Evolutionary conservation across 106 monocot species (phyloP).

Genomic region (Ottelia alismoides): DNA sequence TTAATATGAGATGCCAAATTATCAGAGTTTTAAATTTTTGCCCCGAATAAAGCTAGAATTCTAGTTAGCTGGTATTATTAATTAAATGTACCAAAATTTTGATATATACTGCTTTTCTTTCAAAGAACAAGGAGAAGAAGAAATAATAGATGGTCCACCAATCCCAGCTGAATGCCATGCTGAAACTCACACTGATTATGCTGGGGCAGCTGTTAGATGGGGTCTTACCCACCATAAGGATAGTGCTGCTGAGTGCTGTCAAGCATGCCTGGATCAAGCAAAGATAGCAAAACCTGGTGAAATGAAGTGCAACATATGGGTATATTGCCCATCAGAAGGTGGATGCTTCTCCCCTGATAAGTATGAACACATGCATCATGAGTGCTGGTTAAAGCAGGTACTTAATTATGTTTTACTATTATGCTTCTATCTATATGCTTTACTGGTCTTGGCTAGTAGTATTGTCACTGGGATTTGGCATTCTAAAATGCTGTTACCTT

Average conservation of each 20-base stretch:
- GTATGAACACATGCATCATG: conserved; percentile 27
- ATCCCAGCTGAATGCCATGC: conserved; percentile 23
- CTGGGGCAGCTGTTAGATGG: conserved; percentile 25
- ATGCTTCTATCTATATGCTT: no score
- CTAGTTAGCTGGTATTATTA: no score
- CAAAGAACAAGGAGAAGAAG: conserved; percentile 14
- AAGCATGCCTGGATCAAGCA: conserved; percentile 32
- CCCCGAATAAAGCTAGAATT: no score
- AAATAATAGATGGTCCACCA: conserved; percentile 16
- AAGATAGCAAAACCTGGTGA: conserved; percentile 14
- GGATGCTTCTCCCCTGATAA: conserved; percentile 32
- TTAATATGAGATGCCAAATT: no score
- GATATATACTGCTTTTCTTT: no score
- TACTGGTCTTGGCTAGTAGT: no score
- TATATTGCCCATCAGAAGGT: conserved; percentile 21
- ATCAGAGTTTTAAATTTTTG: no score
- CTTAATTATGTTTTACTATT: no score
- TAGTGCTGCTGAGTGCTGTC: conserved; percentile 24
- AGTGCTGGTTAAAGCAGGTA: conserved; percentile 34
- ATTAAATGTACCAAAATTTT: no score
- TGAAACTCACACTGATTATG: conserved; percentile 25
- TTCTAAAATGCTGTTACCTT: no score
- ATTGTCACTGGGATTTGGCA: no score
- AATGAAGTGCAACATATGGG: conserved; percentile 34
- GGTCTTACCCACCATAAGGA: conserved; percentile 27